Evolutionary conservation across 768 basidiomycete species (phyloP).

Genomic region (Leccinum truebloodii): DNA sequence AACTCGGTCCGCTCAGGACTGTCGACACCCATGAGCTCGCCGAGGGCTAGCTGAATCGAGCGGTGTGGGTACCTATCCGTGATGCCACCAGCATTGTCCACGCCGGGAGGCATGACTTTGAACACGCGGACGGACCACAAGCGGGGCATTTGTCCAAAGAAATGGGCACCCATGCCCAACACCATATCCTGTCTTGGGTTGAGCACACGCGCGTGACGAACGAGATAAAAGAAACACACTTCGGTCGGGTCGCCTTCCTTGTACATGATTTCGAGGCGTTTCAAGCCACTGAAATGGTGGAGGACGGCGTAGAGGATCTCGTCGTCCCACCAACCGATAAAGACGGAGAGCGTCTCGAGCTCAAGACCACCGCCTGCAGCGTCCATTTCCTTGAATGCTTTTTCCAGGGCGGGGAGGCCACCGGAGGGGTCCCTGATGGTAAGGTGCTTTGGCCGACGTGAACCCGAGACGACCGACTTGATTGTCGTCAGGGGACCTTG

Average conservation of each 20-base stretch:
- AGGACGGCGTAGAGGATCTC: constrained; percentile 45
- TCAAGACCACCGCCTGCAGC: constrained; percentile 11
- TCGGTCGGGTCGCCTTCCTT: constrained; percentile 40
- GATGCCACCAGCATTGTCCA: constrained; percentile 10
- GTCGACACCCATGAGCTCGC: constrained; percentile 13
- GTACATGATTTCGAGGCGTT: constrained; percentile 43
- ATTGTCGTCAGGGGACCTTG: constrained; percentile 32
- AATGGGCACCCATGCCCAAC: constrained; percentile 45
- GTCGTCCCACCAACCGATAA: constrained; percentile 46
- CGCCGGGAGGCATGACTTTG: constrained; percentile 22
- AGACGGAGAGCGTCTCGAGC: constrained; percentile 35
- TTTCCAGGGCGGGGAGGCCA: constrained; percentile 24
- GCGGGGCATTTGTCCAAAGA: constrained; percentile 37
- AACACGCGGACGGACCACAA: constrained; percentile 44
- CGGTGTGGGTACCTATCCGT: constrained; percentile 17
- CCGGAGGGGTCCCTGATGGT: constrained; percentile 27
- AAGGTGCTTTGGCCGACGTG: constrained; percentile 24
- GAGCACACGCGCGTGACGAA: background rate
- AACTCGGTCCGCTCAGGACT: constrained; percentile 16
- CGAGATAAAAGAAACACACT: constrained; percentile 29
- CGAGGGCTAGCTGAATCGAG: constrained; percentile 10
- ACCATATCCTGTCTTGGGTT: constrained; percentile 34
- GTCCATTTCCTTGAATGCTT: constrained; percentile 30
- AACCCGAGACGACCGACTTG: constrained; percentile 22
- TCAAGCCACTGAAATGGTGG: constrained; percentile 38